Conservation (phyloP, 192 early-diverging fungal species). For the Podila epigama region DNA sequence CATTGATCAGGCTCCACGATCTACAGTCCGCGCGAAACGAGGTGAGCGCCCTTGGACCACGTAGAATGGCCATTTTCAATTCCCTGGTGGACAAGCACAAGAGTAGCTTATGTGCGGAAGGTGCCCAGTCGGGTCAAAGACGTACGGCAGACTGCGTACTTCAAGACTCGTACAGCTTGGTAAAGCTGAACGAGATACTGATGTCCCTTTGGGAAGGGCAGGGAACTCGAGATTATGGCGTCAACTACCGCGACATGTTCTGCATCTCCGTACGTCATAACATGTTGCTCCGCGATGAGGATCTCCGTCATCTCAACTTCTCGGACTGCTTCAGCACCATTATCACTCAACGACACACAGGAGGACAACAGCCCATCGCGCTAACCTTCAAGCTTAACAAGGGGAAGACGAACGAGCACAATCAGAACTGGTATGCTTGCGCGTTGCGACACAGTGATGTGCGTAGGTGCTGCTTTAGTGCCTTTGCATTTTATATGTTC, state of each 20-base stretch:
- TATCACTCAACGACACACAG: not conserved
- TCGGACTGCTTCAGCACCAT: slow-evolving; percentile 8
- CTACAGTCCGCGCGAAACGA: not conserved
- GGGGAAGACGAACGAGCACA: slow-evolving; percentile 1
- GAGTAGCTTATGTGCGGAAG: not conserved
- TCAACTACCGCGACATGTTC: slow-evolving; percentile 9
- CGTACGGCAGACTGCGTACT: slow-evolving; percentile 9
- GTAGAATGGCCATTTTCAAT: not conserved
- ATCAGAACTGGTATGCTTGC: slow-evolving; percentile 15
- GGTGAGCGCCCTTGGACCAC: not conserved
- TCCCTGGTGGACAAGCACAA: not conserved
- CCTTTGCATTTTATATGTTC: slow-evolving; percentile 22
- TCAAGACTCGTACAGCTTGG: slow-evolving; percentile 6
- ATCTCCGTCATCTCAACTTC: slow-evolving; percentile 12
- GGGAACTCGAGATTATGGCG: not conserved
- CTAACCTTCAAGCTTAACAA: slow-evolving; percentile 11
- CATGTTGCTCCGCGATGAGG: slow-evolving; percentile 13
- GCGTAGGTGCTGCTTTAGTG: slow-evolving; percentile 14
- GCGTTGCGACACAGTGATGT: slow-evolving; percentile 14
- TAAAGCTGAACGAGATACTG: slow-evolving; percentile 1
- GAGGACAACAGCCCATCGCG: not conserved
- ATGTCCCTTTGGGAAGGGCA: not conserved
- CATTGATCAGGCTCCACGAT: not conserved
- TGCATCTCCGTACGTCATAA: slow-evolving; percentile 6
- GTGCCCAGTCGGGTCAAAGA: not conserved